phyloP scores from a whole-genome alignment of 805 yeast species.

The Wickerhamomyces chambardii region DNA sequence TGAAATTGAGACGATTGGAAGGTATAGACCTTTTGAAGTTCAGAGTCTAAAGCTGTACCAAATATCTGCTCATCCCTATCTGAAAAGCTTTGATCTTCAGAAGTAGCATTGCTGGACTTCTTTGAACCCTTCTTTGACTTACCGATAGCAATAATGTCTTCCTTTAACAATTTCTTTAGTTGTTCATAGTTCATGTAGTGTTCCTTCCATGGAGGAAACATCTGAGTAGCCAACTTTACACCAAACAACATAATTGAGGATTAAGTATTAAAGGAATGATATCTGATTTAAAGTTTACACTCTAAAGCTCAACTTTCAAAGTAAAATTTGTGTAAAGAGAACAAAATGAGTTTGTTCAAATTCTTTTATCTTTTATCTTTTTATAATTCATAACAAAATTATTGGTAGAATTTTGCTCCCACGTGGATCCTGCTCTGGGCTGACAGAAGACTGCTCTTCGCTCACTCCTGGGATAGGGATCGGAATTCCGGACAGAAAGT shows the following conservation, averaged over 20 bases:
- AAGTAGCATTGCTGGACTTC: constrained; percentile 3
- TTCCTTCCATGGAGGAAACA: constrained; percentile 82
- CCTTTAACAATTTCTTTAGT: constrained; percentile 61
- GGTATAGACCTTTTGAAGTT: constrained; percentile 68
- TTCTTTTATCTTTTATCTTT: too few relatives aligned
- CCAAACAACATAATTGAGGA: constrained; percentile 86
- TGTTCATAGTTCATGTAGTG: constrained; percentile 59
- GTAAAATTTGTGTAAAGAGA: too few relatives aligned
- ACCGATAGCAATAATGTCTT: constrained; percentile 36
- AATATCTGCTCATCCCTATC: constrained; percentile 67
- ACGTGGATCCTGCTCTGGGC: too few relatives aligned
- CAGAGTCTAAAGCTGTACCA: constrained; percentile 57
- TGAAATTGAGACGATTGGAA: constrained; percentile 65
- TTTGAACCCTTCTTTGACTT: constrained; percentile 10
- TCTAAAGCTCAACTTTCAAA: too few relatives aligned
- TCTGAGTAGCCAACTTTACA: constrained; percentile 70
- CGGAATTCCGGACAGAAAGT: too few relatives aligned
- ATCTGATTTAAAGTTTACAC: too few relatives aligned
- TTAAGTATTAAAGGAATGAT: too few relatives aligned
- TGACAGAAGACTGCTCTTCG: too few relatives aligned
- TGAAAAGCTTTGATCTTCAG: constrained; percentile 38
- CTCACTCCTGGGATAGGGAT: too few relatives aligned
- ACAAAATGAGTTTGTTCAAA: too few relatives aligned
- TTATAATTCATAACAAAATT: too few relatives aligned
- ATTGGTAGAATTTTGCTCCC: too few relatives aligned